A percentile compares a stretch with the other conserved stretches of the same genome.
phyloP scores from a whole-genome alignment of 768 basidiomycete species.

The Leccinum truebloodii region DNA sequence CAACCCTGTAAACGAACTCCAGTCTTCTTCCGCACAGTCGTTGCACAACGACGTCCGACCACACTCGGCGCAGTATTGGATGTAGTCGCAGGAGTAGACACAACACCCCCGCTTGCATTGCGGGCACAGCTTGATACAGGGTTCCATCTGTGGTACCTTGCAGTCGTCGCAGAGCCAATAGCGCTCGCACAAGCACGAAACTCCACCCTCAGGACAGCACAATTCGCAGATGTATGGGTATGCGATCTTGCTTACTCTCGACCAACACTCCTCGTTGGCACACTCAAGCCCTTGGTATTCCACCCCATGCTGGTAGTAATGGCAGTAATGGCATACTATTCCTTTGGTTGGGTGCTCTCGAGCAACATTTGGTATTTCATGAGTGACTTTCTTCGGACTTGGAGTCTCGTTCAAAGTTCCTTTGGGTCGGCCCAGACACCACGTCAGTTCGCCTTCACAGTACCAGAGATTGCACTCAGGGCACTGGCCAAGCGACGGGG shows the following conservation, averaged over 20 bases:
- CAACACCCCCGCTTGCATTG: conserved; percentile 13
- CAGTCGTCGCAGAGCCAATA: conserved; percentile 30
- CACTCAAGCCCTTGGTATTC: background rate
- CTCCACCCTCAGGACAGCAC: conserved; percentile 15
- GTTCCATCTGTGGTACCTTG: conserved; percentile 4
- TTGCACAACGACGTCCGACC: conserved; percentile 20
- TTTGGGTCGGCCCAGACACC: background rate
- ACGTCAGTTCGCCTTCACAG: background rate
- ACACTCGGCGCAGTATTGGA: conserved; percentile 23
- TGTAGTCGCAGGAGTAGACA: conserved; percentile 20
- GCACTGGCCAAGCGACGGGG: background rate
- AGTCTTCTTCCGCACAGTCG: background rate
- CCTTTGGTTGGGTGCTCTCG: background rate
- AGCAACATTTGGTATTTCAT: background rate
- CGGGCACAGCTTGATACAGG: conserved; percentile 6
- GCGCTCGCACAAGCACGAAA: conserved; percentile 23
- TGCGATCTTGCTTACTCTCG: background rate
- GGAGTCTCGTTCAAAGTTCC: background rate
- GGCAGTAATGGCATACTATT: background rate
- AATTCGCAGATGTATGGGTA: background rate
- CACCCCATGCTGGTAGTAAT: background rate
- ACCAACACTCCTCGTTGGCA: conserved; percentile 5
- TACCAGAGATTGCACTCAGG: background rate
- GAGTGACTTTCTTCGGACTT: background rate
- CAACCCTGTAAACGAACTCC: background rate